These are phyloP conservation scores for Cryphonectria radicalis DNA, from an alignment of 2,329 filamentous ascomycete genomes.

Conservation along the genomic window DNA sequence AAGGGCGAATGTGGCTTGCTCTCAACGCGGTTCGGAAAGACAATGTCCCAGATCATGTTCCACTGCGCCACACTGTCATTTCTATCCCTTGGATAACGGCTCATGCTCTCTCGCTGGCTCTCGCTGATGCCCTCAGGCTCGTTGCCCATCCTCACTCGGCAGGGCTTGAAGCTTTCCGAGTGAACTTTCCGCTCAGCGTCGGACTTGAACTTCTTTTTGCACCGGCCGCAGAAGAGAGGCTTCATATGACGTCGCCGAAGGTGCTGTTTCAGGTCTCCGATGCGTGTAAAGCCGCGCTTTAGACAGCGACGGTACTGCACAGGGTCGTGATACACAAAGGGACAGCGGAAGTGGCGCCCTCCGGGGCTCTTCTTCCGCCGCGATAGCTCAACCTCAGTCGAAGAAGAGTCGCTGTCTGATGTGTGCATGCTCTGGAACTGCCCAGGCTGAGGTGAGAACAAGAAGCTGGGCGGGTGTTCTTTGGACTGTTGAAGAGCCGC, in stretches of 20 bases:
- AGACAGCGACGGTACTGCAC: conserved; percentile 27
- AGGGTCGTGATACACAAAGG: conserved; percentile 32
- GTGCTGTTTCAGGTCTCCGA: conserved; percentile 35
- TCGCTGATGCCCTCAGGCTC: conserved; percentile 28
- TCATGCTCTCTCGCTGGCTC: conserved; percentile 12
- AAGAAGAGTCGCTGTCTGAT: not conserved
- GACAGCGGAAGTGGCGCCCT: conserved; percentile 29
- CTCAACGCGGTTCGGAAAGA: conserved; percentile 26
- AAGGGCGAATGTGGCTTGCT: conserved; percentile 27
- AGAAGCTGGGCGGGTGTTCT: not conserved
- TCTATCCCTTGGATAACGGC: conserved; percentile 12
- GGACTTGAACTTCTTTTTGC: conserved; percentile 27
- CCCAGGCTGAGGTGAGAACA: not conserved
- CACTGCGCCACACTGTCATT: conserved; percentile 30
- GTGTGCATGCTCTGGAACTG: not conserved
- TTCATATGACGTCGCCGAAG: conserved; percentile 29
- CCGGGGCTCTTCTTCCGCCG: not conserved
- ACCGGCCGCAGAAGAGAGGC: conserved; percentile 29
- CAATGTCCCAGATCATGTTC: conserved; percentile 32
- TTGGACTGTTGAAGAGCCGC: not conserved
- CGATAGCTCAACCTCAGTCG: not conserved
- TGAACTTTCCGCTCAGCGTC: conserved; percentile 5
- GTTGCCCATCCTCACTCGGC: not conserved
- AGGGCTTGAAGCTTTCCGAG: not conserved
- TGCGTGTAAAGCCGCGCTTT: conserved; percentile 26